Evolutionary conservation across 805 yeast genomes (phyloP).

Genomic region (Ogataea pilisensis): DNA sequence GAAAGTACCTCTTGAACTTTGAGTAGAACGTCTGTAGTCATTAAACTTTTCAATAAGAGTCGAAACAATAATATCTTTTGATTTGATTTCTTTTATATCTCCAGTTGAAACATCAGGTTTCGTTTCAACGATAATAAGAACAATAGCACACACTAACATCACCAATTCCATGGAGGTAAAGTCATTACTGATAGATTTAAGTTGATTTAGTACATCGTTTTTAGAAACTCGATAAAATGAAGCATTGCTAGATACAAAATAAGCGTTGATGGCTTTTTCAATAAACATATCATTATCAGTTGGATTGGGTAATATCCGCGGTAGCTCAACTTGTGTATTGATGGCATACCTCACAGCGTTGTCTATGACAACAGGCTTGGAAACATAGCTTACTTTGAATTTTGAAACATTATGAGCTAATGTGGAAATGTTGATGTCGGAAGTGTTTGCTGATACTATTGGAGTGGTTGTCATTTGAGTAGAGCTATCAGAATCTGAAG

Average conservation of each 20-base stretch:
- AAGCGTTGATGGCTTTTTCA: conserved; percentile 3
- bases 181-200: conserved; percentile 4
- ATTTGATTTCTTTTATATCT: conserved; percentile 1
- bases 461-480: neutral
- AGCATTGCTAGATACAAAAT: conserved; percentile 2
- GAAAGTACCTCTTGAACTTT: conserved; percentile 11
- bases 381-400: no score
- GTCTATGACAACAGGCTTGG: conserved; percentile 2
- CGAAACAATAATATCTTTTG: conserved; percentile 2
- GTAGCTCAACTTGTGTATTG: conserved; percentile 10
- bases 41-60: conserved; percentile 6
- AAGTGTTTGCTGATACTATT: neutral
- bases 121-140: conserved; percentile 7
- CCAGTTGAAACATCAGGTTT: conserved; percentile 1
- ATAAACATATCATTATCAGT: conserved; percentile 5
- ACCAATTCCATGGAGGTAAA: conserved; percentile 15
- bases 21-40: conserved; percentile 2
- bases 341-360: conserved; percentile 3
- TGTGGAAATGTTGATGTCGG: neutral
- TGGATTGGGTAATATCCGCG: conserved; percentile 7
- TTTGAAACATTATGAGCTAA: neutral
- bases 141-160: conserved; percentile 12
- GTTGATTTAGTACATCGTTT: conserved; percentile 1
- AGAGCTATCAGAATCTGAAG: no score
- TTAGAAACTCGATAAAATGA: conserved; percentile 8